Evolutionary conservation across 208 protist genomes (phyloP).

Genomic region (Leishmania amazonensis): DNA sequence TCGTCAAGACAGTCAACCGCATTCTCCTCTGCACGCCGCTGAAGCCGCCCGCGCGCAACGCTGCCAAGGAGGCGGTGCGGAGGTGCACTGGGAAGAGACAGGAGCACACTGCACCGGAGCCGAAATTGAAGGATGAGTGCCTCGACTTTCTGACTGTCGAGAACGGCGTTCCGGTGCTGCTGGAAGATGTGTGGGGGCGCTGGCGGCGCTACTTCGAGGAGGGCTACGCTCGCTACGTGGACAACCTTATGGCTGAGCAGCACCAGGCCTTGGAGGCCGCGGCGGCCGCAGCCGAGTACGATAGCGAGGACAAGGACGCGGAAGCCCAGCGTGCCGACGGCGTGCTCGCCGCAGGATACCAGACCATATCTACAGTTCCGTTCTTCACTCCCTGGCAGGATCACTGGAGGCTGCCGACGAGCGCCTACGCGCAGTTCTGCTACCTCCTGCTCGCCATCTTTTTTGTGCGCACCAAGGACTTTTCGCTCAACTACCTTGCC

Average conservation of each 20-base stretch:
- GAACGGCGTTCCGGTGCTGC: constrained; percentile 32
- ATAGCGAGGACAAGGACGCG: constrained; percentile 2
- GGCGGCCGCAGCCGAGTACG: background rate
- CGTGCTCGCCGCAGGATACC: background rate
- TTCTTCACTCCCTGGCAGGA: constrained; percentile 18
- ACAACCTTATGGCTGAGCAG: constrained; percentile 18
- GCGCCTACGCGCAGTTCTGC: constrained; percentile 49
- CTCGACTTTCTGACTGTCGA: constrained; percentile 40
- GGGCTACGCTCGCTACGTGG: constrained; percentile 31
- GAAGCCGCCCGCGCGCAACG: constrained; percentile 20
- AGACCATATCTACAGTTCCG: constrained; percentile 11
- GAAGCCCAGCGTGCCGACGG: background rate
- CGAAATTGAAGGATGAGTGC: constrained; percentile 34
- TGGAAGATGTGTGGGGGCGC: constrained; percentile 25
- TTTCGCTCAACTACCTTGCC: constrained; percentile 51
- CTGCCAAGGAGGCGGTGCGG: background rate
- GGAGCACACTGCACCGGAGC: background rate
- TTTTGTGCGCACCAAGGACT: constrained; percentile 42
- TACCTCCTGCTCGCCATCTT: constrained; percentile 38
- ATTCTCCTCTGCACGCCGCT: constrained; percentile 53
- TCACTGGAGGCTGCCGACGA: constrained; percentile 31
- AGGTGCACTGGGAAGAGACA: background rate
- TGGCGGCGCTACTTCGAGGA: constrained; percentile 33
- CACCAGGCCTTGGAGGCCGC: background rate
- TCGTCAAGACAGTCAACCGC: constrained; percentile 42